These are phyloP conservation scores for Crucibulum laeve DNA, from an alignment of 768 basidiomycete species.

Conservation along the genomic window DNA sequence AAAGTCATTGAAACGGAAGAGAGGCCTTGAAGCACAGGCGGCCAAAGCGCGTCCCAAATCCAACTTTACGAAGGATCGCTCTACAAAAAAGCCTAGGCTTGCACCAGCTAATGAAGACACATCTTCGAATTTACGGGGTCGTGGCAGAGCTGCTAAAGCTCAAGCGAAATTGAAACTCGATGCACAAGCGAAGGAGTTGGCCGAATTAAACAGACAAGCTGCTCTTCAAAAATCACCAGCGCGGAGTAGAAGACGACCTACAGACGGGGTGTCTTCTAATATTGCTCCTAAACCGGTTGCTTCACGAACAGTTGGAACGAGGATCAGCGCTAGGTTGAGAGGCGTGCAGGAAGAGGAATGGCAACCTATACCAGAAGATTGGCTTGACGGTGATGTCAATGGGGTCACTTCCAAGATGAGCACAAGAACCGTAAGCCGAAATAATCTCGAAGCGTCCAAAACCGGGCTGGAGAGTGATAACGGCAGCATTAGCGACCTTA, in stretches of 20 bases:
- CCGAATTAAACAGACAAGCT: constrained; percentile 54
- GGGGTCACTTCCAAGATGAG: constrained; percentile 3
- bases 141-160: constrained; percentile 62
- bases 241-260: neutral
- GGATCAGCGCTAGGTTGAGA: constrained; percentile 63
- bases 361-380: constrained; percentile 79
- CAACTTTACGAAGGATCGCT: constrained; percentile 10
- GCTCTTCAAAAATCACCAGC: constrained; percentile 13
- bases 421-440: constrained; percentile 8
- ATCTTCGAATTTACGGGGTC: constrained; percentile 21
- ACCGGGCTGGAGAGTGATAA: constrained; percentile 61
- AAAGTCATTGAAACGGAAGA: constrained; percentile 35
- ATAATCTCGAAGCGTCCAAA: constrained; percentile 26
- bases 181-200: constrained; percentile 64
- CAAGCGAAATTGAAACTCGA: constrained; percentile 69
- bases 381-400: constrained; percentile 34
- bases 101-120: constrained; percentile 1
- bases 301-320: constrained; percentile 45
- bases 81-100: neutral
- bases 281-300: neutral
- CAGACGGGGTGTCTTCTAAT: neutral
- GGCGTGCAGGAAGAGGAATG: constrained; percentile 61
- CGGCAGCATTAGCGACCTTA: constrained; percentile 68
- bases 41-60: constrained; percentile 7
- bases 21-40: constrained; percentile 12